These are phyloP conservation scores for Mycena venus DNA, from an alignment of 768 basidiomycete species.

Conservation along the genomic window DNA sequence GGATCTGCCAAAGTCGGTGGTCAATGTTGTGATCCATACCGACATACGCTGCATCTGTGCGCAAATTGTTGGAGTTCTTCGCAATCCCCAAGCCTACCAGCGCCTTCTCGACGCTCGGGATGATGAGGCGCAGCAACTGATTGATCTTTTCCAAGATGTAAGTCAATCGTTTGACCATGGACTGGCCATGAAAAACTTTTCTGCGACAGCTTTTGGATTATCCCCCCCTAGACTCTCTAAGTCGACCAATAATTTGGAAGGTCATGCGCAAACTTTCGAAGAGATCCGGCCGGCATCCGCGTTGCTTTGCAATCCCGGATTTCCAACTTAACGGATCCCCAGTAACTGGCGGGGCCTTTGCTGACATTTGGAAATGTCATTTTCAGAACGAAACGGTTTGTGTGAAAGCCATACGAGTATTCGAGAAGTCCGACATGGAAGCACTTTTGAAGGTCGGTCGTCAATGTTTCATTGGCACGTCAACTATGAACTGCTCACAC, in stretches of 20 bases:
- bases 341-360: conserved; percentile 7
- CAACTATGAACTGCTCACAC: neutral
- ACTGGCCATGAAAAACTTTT: neutral
- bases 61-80: neutral
- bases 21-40: neutral
- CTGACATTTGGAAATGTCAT: conserved; percentile 15
- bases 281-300: conserved; percentile 13
- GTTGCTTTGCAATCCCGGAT: conserved; percentile 6
- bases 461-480: neutral
- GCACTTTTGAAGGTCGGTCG: neutral
- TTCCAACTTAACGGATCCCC: neutral
- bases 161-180: neutral
- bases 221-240: neutral
- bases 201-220: conserved; percentile 18
- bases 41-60: neutral
- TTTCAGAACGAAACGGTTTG: conserved; percentile 2
- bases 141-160: conserved; percentile 30
- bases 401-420: conserved; percentile 22
- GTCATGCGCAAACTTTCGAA: conserved; percentile 7
- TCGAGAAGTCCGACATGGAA: neutral
- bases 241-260: neutral
- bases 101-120: neutral
- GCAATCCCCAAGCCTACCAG: neutral
- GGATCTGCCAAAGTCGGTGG: neutral
- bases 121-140: conserved; percentile 17